These are phyloP conservation scores for Durusdinium trenchii DNA, from an alignment of 73 alveolate genomes.

Conservation along the genomic window DNA sequence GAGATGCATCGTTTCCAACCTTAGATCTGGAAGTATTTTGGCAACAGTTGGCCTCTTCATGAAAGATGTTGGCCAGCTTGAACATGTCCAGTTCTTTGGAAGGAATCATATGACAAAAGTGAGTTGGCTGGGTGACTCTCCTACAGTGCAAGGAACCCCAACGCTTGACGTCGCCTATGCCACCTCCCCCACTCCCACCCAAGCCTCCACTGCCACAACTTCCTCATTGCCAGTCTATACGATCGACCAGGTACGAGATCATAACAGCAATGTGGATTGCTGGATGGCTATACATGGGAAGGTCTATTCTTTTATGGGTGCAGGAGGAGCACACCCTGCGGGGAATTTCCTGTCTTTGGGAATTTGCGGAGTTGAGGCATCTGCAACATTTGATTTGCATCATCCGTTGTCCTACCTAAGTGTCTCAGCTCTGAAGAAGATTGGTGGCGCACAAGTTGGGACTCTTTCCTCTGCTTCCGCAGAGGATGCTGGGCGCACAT, in stretches of 20 bases:
- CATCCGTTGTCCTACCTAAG: slow-evolving; percentile 63
- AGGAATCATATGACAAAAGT: slow-evolving; percentile 16
- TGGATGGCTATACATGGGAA: slow-evolving; percentile 82
- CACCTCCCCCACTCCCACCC: background rate
- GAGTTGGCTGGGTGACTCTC: slow-evolving; percentile 18
- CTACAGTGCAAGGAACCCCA: slow-evolving; percentile 40
- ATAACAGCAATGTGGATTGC: slow-evolving; percentile 30
- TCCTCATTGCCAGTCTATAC: slow-evolving; percentile 49
- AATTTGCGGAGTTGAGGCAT: slow-evolving; percentile 52
- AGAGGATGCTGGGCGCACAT: slow-evolving; percentile 3
- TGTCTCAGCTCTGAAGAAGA: background rate
- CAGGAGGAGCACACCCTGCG: slow-evolving; percentile 47
- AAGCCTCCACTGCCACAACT: background rate
- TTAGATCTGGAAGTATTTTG: slow-evolving; percentile 38
- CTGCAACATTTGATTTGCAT: slow-evolving; percentile 47
- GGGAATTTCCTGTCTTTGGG: slow-evolving; percentile 34
- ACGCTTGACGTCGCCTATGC: slow-evolving; percentile 35
- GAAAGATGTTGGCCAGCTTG: slow-evolving; percentile 52
- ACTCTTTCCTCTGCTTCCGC: slow-evolving; percentile 8
- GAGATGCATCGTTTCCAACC: slow-evolving; percentile 8
- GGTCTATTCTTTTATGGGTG: slow-evolving; percentile 29
- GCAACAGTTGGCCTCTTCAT: slow-evolving; percentile 48
- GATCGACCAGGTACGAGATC: slow-evolving; percentile 67
- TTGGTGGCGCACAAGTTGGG: slow-evolving; percentile 50
- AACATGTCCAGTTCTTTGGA: slow-evolving; percentile 4